phyloP scores from a whole-genome alignment of 73 alveolate species.

The Tetrahymena elliotti region DNA sequence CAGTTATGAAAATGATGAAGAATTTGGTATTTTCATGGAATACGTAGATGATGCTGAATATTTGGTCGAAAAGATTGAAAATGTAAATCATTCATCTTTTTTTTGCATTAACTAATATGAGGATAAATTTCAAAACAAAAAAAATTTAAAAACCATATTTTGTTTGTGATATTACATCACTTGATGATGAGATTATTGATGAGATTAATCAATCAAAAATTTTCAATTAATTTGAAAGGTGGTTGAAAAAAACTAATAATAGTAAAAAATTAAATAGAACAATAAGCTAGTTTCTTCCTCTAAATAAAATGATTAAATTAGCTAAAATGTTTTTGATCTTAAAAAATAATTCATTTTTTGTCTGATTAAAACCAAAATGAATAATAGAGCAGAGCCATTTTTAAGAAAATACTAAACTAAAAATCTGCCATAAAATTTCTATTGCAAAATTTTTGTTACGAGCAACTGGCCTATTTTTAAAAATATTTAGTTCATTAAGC shows the following conservation, averaged over 20 bases:
- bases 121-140: background rate
- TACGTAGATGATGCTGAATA: background rate
- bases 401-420: too few relatives aligned
- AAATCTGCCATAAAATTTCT: background rate
- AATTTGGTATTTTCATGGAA: background rate
- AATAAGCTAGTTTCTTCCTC: too few relatives aligned
- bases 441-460: background rate
- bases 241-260: background rate
- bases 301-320: too few relatives aligned
- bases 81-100: background rate
- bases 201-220: background rate
- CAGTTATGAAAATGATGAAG: background rate
- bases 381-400: too few relatives aligned
- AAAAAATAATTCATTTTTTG: too few relatives aligned
- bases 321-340: too few relatives aligned
- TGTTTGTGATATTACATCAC: background rate
- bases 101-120: background rate
- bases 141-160: background rate
- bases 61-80: background rate
- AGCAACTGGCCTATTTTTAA: background rate
- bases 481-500: background rate
- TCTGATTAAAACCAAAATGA: too few relatives aligned
- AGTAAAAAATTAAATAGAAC: background rate
- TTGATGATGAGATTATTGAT: background rate
- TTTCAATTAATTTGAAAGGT: background rate